Evolutionary conservation across 75 land plant genomes (phyloP).

Genomic region (Isoetes taiwanensis): DNA sequence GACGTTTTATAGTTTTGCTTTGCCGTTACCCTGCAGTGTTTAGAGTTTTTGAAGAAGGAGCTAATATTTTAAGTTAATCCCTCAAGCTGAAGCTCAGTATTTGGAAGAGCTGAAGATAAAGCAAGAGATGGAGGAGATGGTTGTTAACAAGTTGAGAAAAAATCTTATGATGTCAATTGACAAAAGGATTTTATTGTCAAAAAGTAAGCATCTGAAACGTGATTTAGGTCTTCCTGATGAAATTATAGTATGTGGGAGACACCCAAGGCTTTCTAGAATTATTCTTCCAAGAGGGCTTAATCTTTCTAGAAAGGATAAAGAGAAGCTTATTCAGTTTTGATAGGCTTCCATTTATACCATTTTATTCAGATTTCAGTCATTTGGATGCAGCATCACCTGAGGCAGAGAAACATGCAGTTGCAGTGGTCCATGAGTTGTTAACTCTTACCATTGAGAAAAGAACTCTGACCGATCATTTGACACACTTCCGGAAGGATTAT

Average conservation of each 20-base stretch:
- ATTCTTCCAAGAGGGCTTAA: slow-evolving; percentile 63
- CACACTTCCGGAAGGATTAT: slow-evolving; percentile 84
- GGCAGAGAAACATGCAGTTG: slow-evolving; percentile 79
- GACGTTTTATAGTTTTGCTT: slow-evolving; percentile 56
- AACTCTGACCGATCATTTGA: slow-evolving; percentile 80
- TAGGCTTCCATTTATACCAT: slow-evolving; percentile 60
- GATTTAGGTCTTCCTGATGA: slow-evolving; percentile 62
- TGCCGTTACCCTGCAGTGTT: slow-evolving; percentile 71
- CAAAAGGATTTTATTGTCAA: slow-evolving; percentile 53
- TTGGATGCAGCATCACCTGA: slow-evolving; percentile 37
- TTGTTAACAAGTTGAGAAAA: slow-evolving; percentile 67
- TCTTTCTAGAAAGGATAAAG: slow-evolving; percentile 64
- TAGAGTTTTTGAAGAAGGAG: slow-evolving; percentile 75
- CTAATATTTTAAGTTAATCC: slow-evolving; percentile 50
- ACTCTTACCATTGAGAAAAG: slow-evolving; percentile 78
- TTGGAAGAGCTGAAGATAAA: slow-evolving; percentile 55
- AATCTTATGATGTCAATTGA: slow-evolving; percentile 94
- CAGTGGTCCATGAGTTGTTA: slow-evolving; percentile 78
- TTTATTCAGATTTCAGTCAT: slow-evolving; percentile 57
- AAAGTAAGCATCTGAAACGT: slow-evolving; percentile 62
- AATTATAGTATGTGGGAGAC: slow-evolving; percentile 44
- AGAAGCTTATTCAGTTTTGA: slow-evolving; percentile 42
- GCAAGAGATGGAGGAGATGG: slow-evolving; percentile 57
- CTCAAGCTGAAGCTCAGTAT: slow-evolving; percentile 56
- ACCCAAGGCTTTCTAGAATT: slow-evolving; percentile 48